A percentile compares a stretch with the other conserved stretches of the same genome.
Evolutionary conservation across 1,284 basidiomycete genomes (phyloP).

Genomic region (Sanghuangporus sanghuang): DNA sequence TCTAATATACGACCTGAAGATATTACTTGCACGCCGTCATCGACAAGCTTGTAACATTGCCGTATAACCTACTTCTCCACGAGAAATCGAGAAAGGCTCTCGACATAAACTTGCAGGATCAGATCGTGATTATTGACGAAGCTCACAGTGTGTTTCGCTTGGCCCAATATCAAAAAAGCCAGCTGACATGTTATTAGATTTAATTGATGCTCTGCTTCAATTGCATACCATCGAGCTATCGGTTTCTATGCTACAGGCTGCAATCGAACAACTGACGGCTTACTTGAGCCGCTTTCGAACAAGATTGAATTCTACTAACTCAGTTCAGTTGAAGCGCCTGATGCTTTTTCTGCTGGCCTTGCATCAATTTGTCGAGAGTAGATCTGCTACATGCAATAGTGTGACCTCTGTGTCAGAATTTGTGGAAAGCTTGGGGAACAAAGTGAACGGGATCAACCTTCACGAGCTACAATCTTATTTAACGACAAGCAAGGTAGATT

Average conservation of each 20-base stretch:
- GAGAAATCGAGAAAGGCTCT: constrained; percentile 82
- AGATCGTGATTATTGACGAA: constrained; percentile 92
- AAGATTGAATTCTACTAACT: constrained; percentile 69
- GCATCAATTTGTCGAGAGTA: constrained; percentile 43
- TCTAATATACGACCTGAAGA: not conserved
- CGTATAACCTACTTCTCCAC: constrained; percentile 91
- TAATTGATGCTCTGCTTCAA: constrained; percentile 84
- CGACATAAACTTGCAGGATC: constrained; percentile 76
- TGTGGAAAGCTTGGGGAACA: constrained; percentile 61
- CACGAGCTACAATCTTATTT: constrained; percentile 83
- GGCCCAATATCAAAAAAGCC: not conserved
- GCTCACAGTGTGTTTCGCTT: constrained; percentile 74
- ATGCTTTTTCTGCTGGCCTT: constrained; percentile 69
- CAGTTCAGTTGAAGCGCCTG: constrained; percentile 78
- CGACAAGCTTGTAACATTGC: constrained; percentile 77
- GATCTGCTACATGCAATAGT: constrained; percentile 39
- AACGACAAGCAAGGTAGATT: constrained; percentile 75
- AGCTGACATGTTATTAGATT: constrained; percentile 42
- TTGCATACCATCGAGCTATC: constrained; percentile 76
- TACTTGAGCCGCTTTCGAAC: constrained; percentile 81
- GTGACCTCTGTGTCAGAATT: constrained; percentile 58
- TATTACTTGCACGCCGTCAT: not conserved
- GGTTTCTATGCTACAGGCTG: constrained; percentile 51
- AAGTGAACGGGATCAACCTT: constrained; percentile 71
- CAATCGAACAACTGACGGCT: constrained; percentile 71